Conservation (phyloP, 352 stramenopile species). For the Globisporangium camurandrum region DNA sequence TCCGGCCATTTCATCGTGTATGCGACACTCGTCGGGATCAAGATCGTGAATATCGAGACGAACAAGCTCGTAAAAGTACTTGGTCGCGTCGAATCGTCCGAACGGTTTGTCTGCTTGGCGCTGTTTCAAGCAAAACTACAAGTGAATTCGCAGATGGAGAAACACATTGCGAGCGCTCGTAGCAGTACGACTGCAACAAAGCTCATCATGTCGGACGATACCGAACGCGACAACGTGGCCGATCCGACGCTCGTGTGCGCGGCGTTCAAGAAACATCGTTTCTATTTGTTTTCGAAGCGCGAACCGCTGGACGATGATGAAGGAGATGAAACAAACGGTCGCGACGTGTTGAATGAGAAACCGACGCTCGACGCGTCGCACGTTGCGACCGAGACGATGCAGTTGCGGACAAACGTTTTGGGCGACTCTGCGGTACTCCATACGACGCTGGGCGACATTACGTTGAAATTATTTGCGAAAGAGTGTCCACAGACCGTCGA, state of each 20-base stretch:
- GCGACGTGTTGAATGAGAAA: constrained; percentile 98
- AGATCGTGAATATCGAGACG: constrained; percentile 93
- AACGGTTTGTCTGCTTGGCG: constrained; percentile 91
- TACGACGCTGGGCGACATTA: constrained; percentile 98
- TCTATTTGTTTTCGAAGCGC: constrained; percentile 96
- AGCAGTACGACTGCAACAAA: constrained; percentile 20
- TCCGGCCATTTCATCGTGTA: constrained; percentile 95
- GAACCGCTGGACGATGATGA: constrained; percentile 87
- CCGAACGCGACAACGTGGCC: constrained; percentile 27
- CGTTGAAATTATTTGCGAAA: constrained; percentile 94
- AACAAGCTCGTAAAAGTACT: constrained; percentile 91
- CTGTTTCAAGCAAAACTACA: constrained; percentile 94
- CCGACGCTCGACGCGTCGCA: constrained; percentile 92
- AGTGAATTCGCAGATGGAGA: constrained; percentile 94
- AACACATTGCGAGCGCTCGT: constrained; percentile 16
- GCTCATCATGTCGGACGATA: constrained; percentile 63
- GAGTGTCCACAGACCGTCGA: constrained; percentile 94
- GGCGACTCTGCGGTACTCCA: constrained; percentile 89
- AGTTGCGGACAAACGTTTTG: constrained; percentile 39
- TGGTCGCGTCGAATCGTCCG: constrained; percentile 92
- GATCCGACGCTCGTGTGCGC: constrained; percentile 87
- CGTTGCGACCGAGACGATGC: constrained; percentile 77
- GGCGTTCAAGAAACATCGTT: constrained; percentile 89
- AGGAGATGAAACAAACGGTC: constrained; percentile 32
- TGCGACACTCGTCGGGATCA: constrained; percentile 94